Evolutionary conservation across 2,329 filamentous ascomycete genomes (phyloP), one percentile per base, ranked within the genome.

Genomic region (Exserohilum rostratum): DNA sequence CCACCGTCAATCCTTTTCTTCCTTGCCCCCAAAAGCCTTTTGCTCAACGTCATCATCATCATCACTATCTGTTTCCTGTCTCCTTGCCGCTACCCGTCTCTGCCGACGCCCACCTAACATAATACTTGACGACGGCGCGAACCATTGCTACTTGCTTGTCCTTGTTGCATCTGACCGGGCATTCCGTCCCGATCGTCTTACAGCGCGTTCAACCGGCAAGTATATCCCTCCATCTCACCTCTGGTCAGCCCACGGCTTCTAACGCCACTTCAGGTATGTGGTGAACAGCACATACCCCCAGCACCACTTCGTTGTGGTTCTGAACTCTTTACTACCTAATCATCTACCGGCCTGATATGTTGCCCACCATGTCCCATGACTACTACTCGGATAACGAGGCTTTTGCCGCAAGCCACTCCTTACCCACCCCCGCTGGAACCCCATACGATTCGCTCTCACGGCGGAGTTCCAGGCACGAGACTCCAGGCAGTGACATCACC

Each of bases 401-500:
- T 68, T 77, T 68, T 67, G 64, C 68, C 43, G 65, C 51, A 49
- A 71, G 60, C 80, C 85, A 64, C 13, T 69, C 72, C 80, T 84
- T 92, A 54, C 88, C 91, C 27, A 88, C 89, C 31, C 87, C 90
- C 10, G 82, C 83, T 31, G 87, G 89, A 60, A 89, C 89, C 22
- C 88, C 89, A 17, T 90, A 90, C 66, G 83, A 88, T 65, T 76
- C 77, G 12, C 68, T 79, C 46, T 93, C 91, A 22, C 84, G 87
- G 64, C 81, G 83, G 42, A 81, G 79, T 45, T 90, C 90, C 7
- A 83, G 85, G 54, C 85, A 88, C 49, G 81, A 82, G 55, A 76
- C 75, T 10, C 72, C 74, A 17, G 79, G 82, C 34, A 90, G 90
- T 29, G 86, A 90, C 35, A 84, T 85, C 1, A 81, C 85, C 31